phyloP scores from a whole-genome alignment of 2,329 filamentous ascomycete genomes.

The Ophiostoma sp. region DNA sequence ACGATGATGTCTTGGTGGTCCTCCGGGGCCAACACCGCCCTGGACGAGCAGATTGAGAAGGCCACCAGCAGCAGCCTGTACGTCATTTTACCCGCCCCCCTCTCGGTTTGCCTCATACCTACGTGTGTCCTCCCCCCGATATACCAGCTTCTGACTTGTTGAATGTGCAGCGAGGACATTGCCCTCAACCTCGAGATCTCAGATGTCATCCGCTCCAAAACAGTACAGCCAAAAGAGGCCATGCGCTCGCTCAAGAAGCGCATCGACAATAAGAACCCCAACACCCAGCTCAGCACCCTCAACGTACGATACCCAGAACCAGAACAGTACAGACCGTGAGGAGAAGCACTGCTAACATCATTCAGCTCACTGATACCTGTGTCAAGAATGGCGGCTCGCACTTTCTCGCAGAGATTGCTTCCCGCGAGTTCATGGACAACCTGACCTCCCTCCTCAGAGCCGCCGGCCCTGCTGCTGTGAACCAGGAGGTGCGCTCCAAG shows the following conservation, averaged over 20 bases:
- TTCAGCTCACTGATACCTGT: slow-evolving; percentile 86
- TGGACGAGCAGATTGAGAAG: slow-evolving; percentile 95
- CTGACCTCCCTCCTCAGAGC: slow-evolving; percentile 83
- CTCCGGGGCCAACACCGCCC: slow-evolving; percentile 76
- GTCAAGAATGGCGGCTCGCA: slow-evolving; percentile 97
- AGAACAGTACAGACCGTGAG: not conserved
- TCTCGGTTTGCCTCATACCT: no score
- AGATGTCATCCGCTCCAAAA: slow-evolving; percentile 94
- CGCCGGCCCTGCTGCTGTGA: slow-evolving; percentile 66
- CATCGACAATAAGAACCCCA: slow-evolving; percentile 96
- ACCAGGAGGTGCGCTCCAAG: slow-evolving; percentile 79
- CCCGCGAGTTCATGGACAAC: slow-evolving; percentile 97
- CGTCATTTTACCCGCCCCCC: slow-evolving; percentile 30
- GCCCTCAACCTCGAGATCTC: slow-evolving; percentile 96
- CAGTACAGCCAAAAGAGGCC: slow-evolving; percentile 92
- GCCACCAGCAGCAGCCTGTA: slow-evolving; percentile 93
- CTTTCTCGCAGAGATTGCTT: slow-evolving; percentile 92
- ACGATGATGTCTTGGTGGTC: slow-evolving; percentile 93
- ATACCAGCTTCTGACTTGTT: no score
- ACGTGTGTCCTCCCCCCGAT: not conserved
- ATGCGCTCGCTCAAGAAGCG: slow-evolving; percentile 94
- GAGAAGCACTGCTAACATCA: not conserved
- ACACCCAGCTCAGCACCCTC: slow-evolving; percentile 89
- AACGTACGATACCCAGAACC: slow-evolving; percentile 56
- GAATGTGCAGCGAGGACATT: slow-evolving; percentile 72